Base-by-base conservation (phyloP, 306 rosid genomes). In the Macrotyloma uniflorum region DNA sequence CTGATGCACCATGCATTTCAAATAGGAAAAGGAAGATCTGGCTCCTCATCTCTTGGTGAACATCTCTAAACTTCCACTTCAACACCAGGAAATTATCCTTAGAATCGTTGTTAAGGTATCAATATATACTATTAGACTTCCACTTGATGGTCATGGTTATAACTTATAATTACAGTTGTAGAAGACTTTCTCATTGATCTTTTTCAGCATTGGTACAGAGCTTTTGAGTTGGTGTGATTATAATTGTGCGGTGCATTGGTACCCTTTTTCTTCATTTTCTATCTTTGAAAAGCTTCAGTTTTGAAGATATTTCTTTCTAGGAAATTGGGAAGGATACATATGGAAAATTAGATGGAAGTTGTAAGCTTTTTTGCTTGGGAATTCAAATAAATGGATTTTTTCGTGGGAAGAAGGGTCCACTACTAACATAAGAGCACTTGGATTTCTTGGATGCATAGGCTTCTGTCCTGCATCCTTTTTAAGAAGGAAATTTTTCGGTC, bases 61-160 rank as follows among this genome's bases (percentile, higher is more conserved):
- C 82, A 83, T 94, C 86, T 90, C 97, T 30, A 89, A 86, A 87
- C 92, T 94, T 80, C 95, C 97, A 79, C 79, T 59, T 80, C 97
- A 90, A 87, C 97, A 94, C 88, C 97, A 92, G 72, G 97, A 94
- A 75, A 94, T 92, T 80, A 83, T 94, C 79, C 89, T 94, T 58
- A 89, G 98, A 88, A 79, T 92, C 61, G 51, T 86, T 79, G 75
- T 83, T 66, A 89, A 92, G 97, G 98, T 94, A 85, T 64, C 16
- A 19, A 67, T 35, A 8, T 35, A 26, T 18, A 57, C 74, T 4
- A 46, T 68, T 50, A 26, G 18, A 46, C 15, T 63, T 63, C n/a
- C 22, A 33, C 43, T 32, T 61, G 2, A 6, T 32, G n/a, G 67
- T 32, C 46, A 49, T 3, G n/a, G 62, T 70, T 70, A 28, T 59